Evolutionary conservation across 305 asterid species (phyloP).

Genomic region (Rubia occidens): DNA sequence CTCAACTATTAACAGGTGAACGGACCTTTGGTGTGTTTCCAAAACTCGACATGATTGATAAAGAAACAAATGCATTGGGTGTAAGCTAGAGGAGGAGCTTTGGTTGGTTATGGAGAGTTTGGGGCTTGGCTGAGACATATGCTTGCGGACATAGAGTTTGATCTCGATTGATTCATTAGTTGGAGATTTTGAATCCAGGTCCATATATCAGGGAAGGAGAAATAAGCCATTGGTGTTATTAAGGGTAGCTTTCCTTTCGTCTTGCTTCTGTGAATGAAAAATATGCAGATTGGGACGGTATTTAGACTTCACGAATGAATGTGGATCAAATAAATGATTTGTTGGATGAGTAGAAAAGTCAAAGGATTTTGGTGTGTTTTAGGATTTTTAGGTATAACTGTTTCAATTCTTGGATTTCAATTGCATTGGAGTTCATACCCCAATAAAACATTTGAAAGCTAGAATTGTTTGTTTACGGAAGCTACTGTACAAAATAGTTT

Average conservation of each 20-base stretch:
- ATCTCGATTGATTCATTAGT: constrained; percentile 37
- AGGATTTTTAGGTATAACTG: background rate
- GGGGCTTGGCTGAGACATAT: constrained; percentile 51
- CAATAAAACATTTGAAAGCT: background rate
- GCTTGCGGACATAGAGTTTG: constrained; percentile 27
- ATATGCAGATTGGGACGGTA: background rate
- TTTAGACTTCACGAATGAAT: constrained; percentile 2
- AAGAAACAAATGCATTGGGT: constrained; percentile 40
- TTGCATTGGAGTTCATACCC: background rate
- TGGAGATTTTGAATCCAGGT: constrained; percentile 53
- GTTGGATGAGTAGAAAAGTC: constrained; percentile 3
- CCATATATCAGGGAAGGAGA: constrained; percentile 37
- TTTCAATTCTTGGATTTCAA: background rate
- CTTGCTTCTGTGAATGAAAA: background rate
- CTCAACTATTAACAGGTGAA: constrained; percentile 24
- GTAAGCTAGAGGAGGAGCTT: constrained; percentile 32
- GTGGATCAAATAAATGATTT: background rate
- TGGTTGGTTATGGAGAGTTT: constrained; percentile 41
- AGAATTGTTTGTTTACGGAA: background rate
- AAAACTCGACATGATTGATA: constrained; percentile 39
- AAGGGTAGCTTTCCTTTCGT: background rate
- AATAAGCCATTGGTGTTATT: constrained; percentile 6
- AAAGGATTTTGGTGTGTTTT: background rate
- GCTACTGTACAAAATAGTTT: background rate
- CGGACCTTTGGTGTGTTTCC: constrained; percentile 38